These are phyloP conservation scores for Volvox reticuliferus DNA, from an alignment of 139 green algal species.

Conservation along the genomic window DNA sequence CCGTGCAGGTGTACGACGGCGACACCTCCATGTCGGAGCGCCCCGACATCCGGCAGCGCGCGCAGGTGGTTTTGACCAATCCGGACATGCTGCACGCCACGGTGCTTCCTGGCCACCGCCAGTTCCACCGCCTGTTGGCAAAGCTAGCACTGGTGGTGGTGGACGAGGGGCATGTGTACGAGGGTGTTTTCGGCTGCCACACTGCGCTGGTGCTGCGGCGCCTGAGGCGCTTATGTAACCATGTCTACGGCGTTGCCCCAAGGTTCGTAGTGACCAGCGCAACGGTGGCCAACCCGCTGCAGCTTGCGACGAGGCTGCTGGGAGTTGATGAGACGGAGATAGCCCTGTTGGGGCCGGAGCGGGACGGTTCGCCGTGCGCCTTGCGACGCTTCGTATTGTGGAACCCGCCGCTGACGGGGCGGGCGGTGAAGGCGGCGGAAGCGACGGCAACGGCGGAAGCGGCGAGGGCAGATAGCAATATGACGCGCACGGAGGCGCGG, in stretches of 20 bases:
- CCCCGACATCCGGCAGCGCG: conserved; percentile 61
- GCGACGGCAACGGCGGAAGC: background rate
- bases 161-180: conserved; percentile 93
- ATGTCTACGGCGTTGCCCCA: conserved; percentile 66
- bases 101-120: conserved; percentile 84
- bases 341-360: conserved; percentile 62
- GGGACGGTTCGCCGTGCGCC: conserved; percentile 88
- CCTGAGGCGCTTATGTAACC: conserved; percentile 83
- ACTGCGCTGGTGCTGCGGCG: conserved; percentile 89
- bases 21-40: conserved; percentile 80
- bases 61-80: conserved; percentile 92
- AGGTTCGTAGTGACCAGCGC: conserved; percentile 70
- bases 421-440: conserved; percentile 13
- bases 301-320: conserved; percentile 78
- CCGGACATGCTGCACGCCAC: conserved; percentile 96
- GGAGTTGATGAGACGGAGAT: conserved; percentile 55
- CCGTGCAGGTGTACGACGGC: conserved; percentile 86
- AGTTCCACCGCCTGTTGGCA: conserved; percentile 81
- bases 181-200: conserved; percentile 93
- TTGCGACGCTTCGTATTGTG: conserved; percentile 92
- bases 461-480: background rate
- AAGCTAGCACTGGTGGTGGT: conserved; percentile 88
- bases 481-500: conserved; percentile 10
- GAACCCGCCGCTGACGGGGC: conserved; percentile 88
- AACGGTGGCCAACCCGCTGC: conserved; percentile 90